Evolutionary conservation across 1,284 basidiomycete genomes (phyloP).

Genomic region (Phellinidium pouzarii): DNA sequence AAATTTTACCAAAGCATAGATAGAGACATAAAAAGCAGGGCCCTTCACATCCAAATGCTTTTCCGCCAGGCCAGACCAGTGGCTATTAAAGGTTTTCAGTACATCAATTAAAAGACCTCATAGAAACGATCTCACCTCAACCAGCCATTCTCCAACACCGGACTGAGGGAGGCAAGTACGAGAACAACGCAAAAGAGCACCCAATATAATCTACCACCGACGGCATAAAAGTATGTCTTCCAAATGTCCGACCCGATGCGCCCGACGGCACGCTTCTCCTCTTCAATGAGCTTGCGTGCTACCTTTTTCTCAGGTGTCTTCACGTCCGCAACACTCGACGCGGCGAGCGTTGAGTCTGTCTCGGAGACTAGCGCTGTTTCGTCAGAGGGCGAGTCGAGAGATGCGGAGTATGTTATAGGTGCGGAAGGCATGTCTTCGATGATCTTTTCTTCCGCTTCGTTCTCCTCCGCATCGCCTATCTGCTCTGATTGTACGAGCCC

Average conservation of each 20-base stretch:
- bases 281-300: slow-evolving; percentile 83
- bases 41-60: slow-evolving; percentile 35
- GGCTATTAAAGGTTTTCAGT: slow-evolving; percentile 31
- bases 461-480: slow-evolving; percentile 33
- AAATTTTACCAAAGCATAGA: slow-evolving; percentile 61
- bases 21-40: slow-evolving; percentile 66
- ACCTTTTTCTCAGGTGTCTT: slow-evolving; percentile 54
- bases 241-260: slow-evolving; percentile 76
- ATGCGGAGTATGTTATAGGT: slow-evolving; percentile 15
- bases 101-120: not conserved
- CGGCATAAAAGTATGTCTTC: slow-evolving; percentile 71
- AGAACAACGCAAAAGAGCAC: slow-evolving; percentile 53
- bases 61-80: slow-evolving; percentile 55
- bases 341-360: slow-evolving; percentile 25
- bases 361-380: slow-evolving; percentile 23
- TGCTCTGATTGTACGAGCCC: slow-evolving; percentile 56
- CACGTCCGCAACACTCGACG: slow-evolving; percentile 29
- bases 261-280: slow-evolving; percentile 84
- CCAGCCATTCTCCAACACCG: slow-evolving; percentile 82
- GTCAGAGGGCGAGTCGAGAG: slow-evolving; percentile 26
- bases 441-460: slow-evolving; percentile 35
- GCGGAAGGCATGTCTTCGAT: slow-evolving; percentile 28
- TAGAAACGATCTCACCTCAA: slow-evolving; percentile 42
- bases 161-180: slow-evolving; percentile 60
- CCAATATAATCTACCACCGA: slow-evolving; percentile 69